phyloP scores from a whole-genome alignment of 1,284 basidiomycete genomes.

The Ganoderma meredithae region DNA sequence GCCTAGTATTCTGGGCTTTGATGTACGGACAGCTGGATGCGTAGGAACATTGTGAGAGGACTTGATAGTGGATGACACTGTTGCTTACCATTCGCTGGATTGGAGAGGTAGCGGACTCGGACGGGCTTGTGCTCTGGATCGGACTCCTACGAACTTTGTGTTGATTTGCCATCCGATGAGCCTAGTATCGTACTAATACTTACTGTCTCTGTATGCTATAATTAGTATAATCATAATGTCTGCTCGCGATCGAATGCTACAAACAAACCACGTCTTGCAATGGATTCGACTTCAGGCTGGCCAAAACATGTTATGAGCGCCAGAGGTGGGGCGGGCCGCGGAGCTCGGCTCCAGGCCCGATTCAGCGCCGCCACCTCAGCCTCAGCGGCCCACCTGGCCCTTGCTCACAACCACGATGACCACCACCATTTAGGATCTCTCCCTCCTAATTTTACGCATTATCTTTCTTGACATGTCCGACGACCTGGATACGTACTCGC shows the following conservation, averaged over 20 bases:
- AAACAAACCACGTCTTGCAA: not conserved
- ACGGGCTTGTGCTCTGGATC: not conserved
- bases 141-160: not conserved
- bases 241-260: not conserved
- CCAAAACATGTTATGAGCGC: not conserved
- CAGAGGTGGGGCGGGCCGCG: not conserved
- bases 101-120: not conserved
- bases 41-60: not conserved
- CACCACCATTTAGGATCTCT: not conserved
- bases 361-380: not conserved
- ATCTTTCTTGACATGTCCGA: conserved; percentile 28
- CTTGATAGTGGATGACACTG: not conserved
- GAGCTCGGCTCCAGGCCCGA: not conserved
- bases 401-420: conserved; percentile 23
- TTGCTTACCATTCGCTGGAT: not conserved
- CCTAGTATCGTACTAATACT: not conserved
- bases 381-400: too few relatives aligned
- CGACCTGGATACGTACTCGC: conserved; percentile 33
- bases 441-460: not conserved
- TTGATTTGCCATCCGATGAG: not conserved
- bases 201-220: not conserved
- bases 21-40: conserved; percentile 3
- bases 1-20: not conserved
- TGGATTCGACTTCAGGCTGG: too few relatives aligned
- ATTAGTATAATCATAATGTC: not conserved